Evolutionary conservation across 2,329 filamentous ascomycete genomes (phyloP), one percentile per base, ranked within the genome.

Genomic region (Xylariaceae sp.): DNA sequence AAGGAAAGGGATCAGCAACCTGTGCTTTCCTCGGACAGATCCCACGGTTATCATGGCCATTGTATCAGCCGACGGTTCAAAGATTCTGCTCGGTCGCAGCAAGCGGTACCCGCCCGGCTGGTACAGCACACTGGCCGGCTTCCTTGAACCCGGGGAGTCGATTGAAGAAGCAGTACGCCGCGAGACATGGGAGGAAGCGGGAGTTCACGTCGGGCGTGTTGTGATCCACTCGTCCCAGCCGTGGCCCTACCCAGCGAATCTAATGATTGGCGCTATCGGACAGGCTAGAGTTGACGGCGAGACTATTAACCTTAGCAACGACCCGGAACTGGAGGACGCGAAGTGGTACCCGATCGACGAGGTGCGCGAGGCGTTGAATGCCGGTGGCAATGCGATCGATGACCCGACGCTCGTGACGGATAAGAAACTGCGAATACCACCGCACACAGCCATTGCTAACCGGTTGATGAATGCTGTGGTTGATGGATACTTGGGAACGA

Each of bases 11-110:
- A 72, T 98, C 37, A 95, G 90, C 23, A 98, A 98, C 68, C 76
- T 96, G 42, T 85, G 79, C 61, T 97, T 96, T 74, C 92, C 92
- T 3, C 82, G 91, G 40, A 96, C 92, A 2, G 91, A 96, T 59
- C 90, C 91, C 1, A 95, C 89, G 22, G 90, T 97, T 64, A 98
- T 98, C 68, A 91, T 94, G 70, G 92, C 91, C 1, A 85, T 96
- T 10, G 80, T 97, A 23, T 94, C 86, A 42, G 75, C 83, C 40
- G 88, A 94, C 56, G 86, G 86, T 40, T 78, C 83, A 54, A 80
- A 82, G 50, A 70, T 95, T 32, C 79, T 98, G 6, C 83, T 98
- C 1, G 93, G 93, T 29, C 83, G 93, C 12, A 82, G 88, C 61
- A 87, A 86, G 67, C 79, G 88, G 42, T 98, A 85, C 77, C 93